phyloP scores from a whole-genome alignment of 2,329 filamentous ascomycete genomes.

The Phaeosphaeriaceae sp. region DNA sequence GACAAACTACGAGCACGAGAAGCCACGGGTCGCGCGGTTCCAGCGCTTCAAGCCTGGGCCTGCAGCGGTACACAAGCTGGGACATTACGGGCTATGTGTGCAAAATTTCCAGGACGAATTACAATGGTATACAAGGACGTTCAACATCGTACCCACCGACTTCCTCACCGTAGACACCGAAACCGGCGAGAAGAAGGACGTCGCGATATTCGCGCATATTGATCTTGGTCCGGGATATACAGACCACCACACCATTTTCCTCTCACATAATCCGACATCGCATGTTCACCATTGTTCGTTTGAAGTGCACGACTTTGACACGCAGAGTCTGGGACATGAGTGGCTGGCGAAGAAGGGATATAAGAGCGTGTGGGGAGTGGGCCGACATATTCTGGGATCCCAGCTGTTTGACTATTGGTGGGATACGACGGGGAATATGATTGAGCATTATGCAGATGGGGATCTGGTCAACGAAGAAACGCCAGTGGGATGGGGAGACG shows the following conservation, averaged over 20 bases:
- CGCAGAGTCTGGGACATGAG: constrained; percentile 73
- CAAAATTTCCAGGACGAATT: constrained; percentile 46
- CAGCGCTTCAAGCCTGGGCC: constrained; percentile 61
- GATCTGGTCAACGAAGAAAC: constrained; percentile 68
- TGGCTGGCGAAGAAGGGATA: constrained; percentile 70
- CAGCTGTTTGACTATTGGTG: constrained; percentile 80
- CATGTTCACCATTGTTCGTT: constrained; percentile 74
- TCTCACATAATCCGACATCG: constrained; percentile 46
- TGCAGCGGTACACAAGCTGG: constrained; percentile 58
- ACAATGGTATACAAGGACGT: constrained; percentile 55
- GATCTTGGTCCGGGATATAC: constrained; percentile 58
- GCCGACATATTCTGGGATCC: constrained; percentile 71
- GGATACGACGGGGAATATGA: constrained; percentile 67
- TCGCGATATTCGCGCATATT: constrained; percentile 61
- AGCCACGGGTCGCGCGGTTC: constrained; percentile 57
- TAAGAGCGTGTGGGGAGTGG: constrained; percentile 73
- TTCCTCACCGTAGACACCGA: constrained; percentile 47
- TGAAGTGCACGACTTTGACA: constrained; percentile 74
- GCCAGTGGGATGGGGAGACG: constrained; percentile 52
- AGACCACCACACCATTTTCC: constrained; percentile 66
- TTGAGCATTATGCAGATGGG: constrained; percentile 75
- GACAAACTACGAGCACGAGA: constrained; percentile 52
- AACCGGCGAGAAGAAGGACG: constrained; percentile 36
- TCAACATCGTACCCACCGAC: constrained; percentile 58
- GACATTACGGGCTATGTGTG: constrained; percentile 56